A percentile compares a stretch with the other conserved stretches of the same genome.
Evolutionary conservation across 2,329 filamentous ascomycete genomes (phyloP).

Genomic region (Trichophyton equinum): DNA sequence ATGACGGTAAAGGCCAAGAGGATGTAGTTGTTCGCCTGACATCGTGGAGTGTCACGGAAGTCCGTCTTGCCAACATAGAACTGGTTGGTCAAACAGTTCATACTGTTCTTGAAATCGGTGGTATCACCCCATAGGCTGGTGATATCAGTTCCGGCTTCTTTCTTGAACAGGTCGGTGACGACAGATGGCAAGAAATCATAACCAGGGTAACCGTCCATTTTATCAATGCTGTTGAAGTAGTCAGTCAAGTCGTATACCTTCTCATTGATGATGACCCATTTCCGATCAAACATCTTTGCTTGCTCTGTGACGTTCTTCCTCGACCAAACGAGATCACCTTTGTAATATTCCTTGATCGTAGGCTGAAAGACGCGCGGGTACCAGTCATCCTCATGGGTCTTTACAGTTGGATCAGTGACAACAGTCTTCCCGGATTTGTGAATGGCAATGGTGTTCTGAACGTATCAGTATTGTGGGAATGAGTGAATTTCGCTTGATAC

Average conservation of each 20-base stretch:
- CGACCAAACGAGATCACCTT: conserved; percentile 71
- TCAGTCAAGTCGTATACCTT: conserved; percentile 81
- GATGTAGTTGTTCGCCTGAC: conserved; percentile 83
- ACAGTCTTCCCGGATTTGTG: conserved; percentile 58
- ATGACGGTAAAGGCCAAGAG: conserved; percentile 78
- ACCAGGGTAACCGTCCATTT: conserved; percentile 39
- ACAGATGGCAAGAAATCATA: conserved; percentile 63
- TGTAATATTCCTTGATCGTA: conserved; percentile 71
- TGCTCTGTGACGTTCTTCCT: conserved; percentile 47
- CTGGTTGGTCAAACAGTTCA: conserved; percentile 68
- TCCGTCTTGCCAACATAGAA: conserved; percentile 77
- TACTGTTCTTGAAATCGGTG: conserved; percentile 47
- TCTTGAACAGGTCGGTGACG: conserved; percentile 55
- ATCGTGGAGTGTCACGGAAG: conserved; percentile 64
- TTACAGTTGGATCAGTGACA: conserved; percentile 40
- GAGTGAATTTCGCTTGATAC: conserved; percentile 41
- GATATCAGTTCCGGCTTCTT: conserved; percentile 70
- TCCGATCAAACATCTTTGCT: conserved; percentile 53
- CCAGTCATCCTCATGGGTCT: conserved; percentile 57
- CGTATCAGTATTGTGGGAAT: conserved; percentile 51
- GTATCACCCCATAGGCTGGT: conserved; percentile 49
- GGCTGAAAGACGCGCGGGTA: conserved; percentile 64
- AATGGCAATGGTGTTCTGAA: conserved; percentile 41
- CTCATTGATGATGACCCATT: conserved; percentile 68
- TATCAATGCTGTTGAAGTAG: conserved; percentile 67